phyloP scores from a whole-genome alignment of 1,284 basidiomycete genomes.

The Megacollybia platyphylla region DNA sequence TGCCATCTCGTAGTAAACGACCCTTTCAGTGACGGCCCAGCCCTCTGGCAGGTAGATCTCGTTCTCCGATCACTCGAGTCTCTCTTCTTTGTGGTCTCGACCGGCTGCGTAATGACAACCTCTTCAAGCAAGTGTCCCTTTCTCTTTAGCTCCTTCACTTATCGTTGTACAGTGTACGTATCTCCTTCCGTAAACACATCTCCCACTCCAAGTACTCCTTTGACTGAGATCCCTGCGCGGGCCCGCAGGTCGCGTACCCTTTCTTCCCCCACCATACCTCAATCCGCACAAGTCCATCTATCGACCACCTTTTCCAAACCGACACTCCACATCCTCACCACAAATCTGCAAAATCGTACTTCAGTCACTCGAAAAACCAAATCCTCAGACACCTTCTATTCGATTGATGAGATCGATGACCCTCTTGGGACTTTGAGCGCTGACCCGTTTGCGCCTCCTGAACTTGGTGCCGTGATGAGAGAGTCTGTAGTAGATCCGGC shows the following conservation, averaged over 20 bases:
- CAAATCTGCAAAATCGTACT: neutral
- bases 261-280: neutral
- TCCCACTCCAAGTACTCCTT: neutral
- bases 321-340: neutral
- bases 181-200: neutral
- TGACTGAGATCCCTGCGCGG: neutral
- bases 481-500: neutral
- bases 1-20: neutral
- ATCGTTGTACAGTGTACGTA: neutral
- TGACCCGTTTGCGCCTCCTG: constrained; percentile 1
- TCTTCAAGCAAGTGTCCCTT: neutral
- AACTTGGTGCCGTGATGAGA: neutral
- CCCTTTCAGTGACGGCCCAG: neutral
- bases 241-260: neutral
- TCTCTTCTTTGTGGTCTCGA: neutral
- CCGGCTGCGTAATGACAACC: neutral
- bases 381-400: neutral
- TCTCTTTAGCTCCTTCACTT: neutral
- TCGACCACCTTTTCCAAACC: neutral
- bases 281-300: neutral
- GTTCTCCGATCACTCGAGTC: neutral
- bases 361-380: neutral
- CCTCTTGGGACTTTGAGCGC: neutral
- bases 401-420: neutral
- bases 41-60: neutral